Conservation (phyloP, 305 asterid species). For the Solanum hybrid region DNA sequence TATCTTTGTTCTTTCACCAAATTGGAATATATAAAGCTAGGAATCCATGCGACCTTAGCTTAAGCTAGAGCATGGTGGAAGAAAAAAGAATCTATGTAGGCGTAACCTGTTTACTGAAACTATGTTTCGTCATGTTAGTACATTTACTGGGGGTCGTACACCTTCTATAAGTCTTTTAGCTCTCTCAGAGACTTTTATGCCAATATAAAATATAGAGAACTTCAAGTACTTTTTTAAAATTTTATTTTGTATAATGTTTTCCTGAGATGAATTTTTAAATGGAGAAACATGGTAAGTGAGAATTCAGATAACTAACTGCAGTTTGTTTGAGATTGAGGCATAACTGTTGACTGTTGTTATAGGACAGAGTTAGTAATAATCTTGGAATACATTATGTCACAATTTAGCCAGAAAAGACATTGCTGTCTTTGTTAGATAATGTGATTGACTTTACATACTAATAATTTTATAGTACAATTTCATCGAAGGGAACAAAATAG, state of each 20-base stretch:
- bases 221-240: not conserved
- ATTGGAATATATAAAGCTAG: not conserved
- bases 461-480: slow-evolving; percentile 4
- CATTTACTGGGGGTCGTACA: not conserved
- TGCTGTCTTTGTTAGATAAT: not conserved
- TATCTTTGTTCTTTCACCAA: not conserved
- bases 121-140: not conserved
- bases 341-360: not conserved
- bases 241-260: not conserved
- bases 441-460: not conserved
- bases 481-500: not conserved
- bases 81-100: not conserved
- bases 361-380: not conserved
- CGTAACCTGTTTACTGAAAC: not conserved
- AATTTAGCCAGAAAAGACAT: not conserved
- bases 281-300: not conserved
- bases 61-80: not conserved
- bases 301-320: not conserved
- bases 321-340: not conserved
- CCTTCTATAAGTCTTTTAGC: not conserved
- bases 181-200: not conserved
- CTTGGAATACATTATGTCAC: not conserved
- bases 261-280: not conserved
- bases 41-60: not conserved
- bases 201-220: not conserved